Evolutionary conservation across 768 basidiomycete species (phyloP), one percentile per base, ranked within the genome.

Genomic region (Mycena galopus): DNA sequence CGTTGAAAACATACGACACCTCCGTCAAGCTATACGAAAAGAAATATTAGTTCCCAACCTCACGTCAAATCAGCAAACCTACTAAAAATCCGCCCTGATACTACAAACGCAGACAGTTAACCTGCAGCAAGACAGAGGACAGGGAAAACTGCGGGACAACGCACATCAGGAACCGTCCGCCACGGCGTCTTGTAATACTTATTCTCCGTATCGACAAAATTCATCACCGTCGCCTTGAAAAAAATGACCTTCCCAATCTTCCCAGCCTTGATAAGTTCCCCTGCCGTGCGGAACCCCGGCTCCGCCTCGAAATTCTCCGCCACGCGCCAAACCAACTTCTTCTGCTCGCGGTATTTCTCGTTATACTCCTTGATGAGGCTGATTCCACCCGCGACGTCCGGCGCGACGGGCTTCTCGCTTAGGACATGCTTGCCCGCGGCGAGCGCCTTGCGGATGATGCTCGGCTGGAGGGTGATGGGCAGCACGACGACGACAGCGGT

Each of bases 11-110:
- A 76, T 81, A 93, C 91, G 35, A 95, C 94, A 69, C 93, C 94
- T 19, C 92, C 91, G 77, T 96, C 94, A 17, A 95, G 89, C 88
- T 95, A 78, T 51, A 8, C 19, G 37, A 2, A 9, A 2, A 58
- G 27, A 57, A 25, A 32, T 29, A 63, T 70, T 29, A 73, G 17
- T 50, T 25, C 33, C 59, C 42, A 69, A 42, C 53, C n/a, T 33
- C 56, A 39, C 8, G 47, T 58, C 44, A 35, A 74, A 44, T 51
- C 30, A 68, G 23, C 16, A 33, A 56, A 79, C 93, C 83, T 75
- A 95, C 91, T 83, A 96, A 76, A 84, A 95, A 96, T 35, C 94
- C 94, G 47, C 93, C 93, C 84, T 93, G 92, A 76, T 93, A 92
- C 91, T 93, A 68, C 23, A 56, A 65, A 60, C n/a, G 29, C 21